These are phyloP conservation scores for Xylaria curta DNA, from an alignment of 495 filamentous ascomycete species.

Conservation along the genomic window DNA sequence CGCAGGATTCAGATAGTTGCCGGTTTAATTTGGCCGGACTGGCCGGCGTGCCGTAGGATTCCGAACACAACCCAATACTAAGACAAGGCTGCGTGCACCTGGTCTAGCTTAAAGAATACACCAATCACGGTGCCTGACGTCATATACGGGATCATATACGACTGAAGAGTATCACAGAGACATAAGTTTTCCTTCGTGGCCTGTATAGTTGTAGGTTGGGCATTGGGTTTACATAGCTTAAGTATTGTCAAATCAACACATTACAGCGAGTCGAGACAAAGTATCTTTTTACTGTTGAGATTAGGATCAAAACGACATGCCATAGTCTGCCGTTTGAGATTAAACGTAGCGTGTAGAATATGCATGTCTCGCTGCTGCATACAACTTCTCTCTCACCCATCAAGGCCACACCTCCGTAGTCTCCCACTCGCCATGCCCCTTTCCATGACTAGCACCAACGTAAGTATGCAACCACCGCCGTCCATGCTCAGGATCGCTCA, in stretches of 20 bases:
- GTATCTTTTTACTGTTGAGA: not conserved
- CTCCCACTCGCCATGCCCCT: constrained; percentile 68
- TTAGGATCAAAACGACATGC: not conserved
- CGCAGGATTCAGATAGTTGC: not conserved
- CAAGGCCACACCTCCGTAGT: constrained; percentile 84
- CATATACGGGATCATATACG: not conserved
- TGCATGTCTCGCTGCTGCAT: not conserved
- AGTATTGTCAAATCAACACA: not conserved
- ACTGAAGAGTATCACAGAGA: not conserved
- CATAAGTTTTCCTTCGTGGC: not conserved
- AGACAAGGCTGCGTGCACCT: not conserved
- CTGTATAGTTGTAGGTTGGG: not conserved
- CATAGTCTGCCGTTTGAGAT: not conserved
- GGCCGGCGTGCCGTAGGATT: not conserved
- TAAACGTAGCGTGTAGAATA: not conserved
- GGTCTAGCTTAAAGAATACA: not conserved
- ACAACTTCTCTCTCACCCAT: constrained; percentile 24
- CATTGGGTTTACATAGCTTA: not conserved
- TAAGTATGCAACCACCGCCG: constrained; percentile 72
- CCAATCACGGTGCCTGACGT: not conserved
- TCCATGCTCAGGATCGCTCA: constrained; percentile 67
- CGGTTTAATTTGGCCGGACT: not conserved
- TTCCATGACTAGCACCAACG: constrained; percentile 48
- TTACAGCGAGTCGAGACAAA: not conserved
- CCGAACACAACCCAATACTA: not conserved